Evolutionary conservation across 345 rosid species (phyloP), one percentile per base, ranked within the genome.

Genomic region (Theobroma cacao): DNA sequence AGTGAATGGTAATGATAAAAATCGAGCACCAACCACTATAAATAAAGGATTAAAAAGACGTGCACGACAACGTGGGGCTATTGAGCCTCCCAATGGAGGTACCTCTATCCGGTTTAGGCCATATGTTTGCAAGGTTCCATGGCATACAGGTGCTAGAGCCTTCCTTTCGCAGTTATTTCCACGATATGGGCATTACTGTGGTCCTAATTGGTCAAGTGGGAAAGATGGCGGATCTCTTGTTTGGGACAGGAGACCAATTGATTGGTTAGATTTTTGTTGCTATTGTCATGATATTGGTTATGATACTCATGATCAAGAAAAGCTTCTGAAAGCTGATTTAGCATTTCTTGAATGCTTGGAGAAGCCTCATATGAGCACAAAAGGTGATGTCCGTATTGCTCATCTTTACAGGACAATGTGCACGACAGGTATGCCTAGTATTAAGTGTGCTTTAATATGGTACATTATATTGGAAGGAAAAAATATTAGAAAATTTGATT

Each of bases 141-240:
- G 99, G 99, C 99, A 96, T 81, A 89, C 94, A 1, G 98, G 99
- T 41, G 78, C 91, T 4, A 90, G 99, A 76, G 98, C 94, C 33
- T 82, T 90, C 80, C 94, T 96, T 64, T 96, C 98, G 31, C 95
- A 91, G 86, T 85, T 96, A 73, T 96, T 96, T 77, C 99, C 99
- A 20, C 84, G 98, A 18, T 94, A 94, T 26, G 99, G 97, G 52
- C 94, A 96, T 85, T 96, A 96, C 72, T 96, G 99, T 83, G 99
- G 98, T 26, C 99, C 99, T 0, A 96, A 96, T 40, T 96, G 99
- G 99, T 96, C 99, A 0, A 96, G 99, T 73, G 99, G 98, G 69
- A 96, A 96, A 82, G 90, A 91, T 80, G 78, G 87, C 4, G 99
- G 99, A 14, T 91, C 98, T 12, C 85, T 59, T 58, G 38, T 96